Percentiles rank a stretch among this genome's conserved stretches.
Evolutionary conservation across 306 rosid species (phyloP).

Genomic region (Cucumis cinereus): DNA sequence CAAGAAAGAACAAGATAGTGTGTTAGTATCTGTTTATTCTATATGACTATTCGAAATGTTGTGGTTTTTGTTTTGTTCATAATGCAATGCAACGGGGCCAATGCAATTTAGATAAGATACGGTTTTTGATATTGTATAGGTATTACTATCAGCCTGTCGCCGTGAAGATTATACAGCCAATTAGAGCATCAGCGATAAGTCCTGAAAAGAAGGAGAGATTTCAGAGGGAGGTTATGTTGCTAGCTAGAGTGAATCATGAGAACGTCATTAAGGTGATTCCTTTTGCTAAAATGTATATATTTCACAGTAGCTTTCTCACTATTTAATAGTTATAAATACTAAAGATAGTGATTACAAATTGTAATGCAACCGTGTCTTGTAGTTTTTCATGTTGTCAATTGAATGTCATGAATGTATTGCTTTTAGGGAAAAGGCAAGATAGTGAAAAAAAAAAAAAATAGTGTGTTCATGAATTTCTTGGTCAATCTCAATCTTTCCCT

Average conservation of each 20-base stretch:
- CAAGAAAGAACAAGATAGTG: neutral
- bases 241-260: slow-evolving; percentile 29
- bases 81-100: neutral
- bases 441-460: neutral
- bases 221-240: slow-evolving; percentile 41
- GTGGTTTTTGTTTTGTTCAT: neutral
- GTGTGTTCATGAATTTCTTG: neutral
- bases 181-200: slow-evolving; percentile 14
- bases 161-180: slow-evolving; percentile 27
- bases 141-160: slow-evolving; percentile 32
- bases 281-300: neutral
- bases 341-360: neutral
- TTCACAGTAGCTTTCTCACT: neutral
- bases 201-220: slow-evolving; percentile 27
- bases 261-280: slow-evolving; percentile 36
- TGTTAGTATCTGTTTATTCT: neutral
- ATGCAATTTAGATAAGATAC: neutral
- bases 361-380: neutral
- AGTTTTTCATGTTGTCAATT: neutral
- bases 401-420: neutral
- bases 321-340: neutral
- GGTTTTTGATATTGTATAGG: slow-evolving; percentile 15
- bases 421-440: neutral
- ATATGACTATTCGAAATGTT: neutral
- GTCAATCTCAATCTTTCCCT: neutral